Base-by-base conservation (phyloP, 106 monocot species). In the Amphibolis antarctica region DNA sequence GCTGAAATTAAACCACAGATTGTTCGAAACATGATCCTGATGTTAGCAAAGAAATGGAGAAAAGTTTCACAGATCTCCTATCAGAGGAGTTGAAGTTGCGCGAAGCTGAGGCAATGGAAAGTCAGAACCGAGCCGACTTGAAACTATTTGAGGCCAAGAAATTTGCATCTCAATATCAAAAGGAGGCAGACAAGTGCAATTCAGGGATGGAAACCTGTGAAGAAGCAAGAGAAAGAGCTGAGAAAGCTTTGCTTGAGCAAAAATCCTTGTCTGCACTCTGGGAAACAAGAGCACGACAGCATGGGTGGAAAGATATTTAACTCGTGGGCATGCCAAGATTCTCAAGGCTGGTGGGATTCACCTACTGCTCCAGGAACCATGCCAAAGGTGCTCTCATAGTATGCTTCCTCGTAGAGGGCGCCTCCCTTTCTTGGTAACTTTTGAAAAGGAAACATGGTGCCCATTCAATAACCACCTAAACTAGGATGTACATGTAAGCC, bases 121-220 rank as follows among this genome's bases (percentile, higher is more conserved):
- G 77, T 22, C 83, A 86, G 72, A 73, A 70, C 17, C 79, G 67
- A 7, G 76, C 83, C 15, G 93, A 93, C 56, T 62, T 86, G 22
- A 68, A 72, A 18, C 53, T 93, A 54, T 81, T 93, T 0, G 93
- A 93, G 65, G 88, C 93, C 3, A 93, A 93, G 54, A 93, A 86
- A 55, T 59, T 86, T 73, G 78, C 88, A 18, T 93, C 93, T 5
- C 93, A 93, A 58, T 93, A 81, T 72, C 88, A 86, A 68, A 93
- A 93, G 46, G 93, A 89, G 59, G 93, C 93, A 43, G 93, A 93
- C 59, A 93, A 93, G 73, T 93, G 93, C 81, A 89, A 67, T 61
- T 93, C 88, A 13, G 93, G 93, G 22, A 93, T 93, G 93, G 83
- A 88, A 62, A 93, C 93, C 1, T 93, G 93, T 56, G 93, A 93